Evolutionary conservation across 2,329 filamentous ascomycete genomes (phyloP), one percentile per base, ranked within the genome.

Genomic region (Cadophora luteo-olivacea): DNA sequence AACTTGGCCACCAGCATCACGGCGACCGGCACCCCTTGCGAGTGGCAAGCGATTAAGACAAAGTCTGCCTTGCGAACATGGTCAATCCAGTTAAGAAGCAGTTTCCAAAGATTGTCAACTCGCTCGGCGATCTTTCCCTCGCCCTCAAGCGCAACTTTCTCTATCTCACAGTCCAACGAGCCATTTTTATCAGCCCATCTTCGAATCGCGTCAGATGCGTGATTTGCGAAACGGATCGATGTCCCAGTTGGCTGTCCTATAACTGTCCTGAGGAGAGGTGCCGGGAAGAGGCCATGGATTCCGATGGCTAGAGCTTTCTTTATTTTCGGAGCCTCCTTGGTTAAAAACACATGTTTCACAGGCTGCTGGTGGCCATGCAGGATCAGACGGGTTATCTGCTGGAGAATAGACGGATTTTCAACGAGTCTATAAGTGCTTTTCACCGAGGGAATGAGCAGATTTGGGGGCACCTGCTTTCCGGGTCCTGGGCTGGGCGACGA

Each of bases 191-290:
- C 88, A 0, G 93, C 88, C 93, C 94, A 99, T 69, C 90, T 86
- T 68, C 91, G 87, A 74, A 99, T 95, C 1, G 93, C 91, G 49
- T 92, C 89, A 6, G 94, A 94, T 22, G 92, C 92, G 76, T 95
- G 91, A 71, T 92, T 95, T 11, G 94, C 93, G 77, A 99, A 99
- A 51, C 94, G 91, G 67, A 98, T 89, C 0, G 95, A 98, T 0
- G 96, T 99, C 6, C 96, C 96, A 0, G 94, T 99, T 0, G 96
- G 96, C 75, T 97, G 95, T 0, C 96, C 96, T 19, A 98, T 90
- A 73, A 99, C 92, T 24, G 91, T 92, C n/a, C 96, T 91, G 45
- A 99, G 85, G 52, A 97, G 87, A 0, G 91, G 88, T 0, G 93
- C 93, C 0, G 96, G 96, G 73, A 98, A 97, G 69, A 97, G 91